A percentile compares a stretch with the other conserved stretches of the same genome.
These are phyloP conservation scores for Xylaria arbuscula DNA, from an alignment of 2,329 filamentous ascomycete species.

Conservation along the genomic window DNA sequence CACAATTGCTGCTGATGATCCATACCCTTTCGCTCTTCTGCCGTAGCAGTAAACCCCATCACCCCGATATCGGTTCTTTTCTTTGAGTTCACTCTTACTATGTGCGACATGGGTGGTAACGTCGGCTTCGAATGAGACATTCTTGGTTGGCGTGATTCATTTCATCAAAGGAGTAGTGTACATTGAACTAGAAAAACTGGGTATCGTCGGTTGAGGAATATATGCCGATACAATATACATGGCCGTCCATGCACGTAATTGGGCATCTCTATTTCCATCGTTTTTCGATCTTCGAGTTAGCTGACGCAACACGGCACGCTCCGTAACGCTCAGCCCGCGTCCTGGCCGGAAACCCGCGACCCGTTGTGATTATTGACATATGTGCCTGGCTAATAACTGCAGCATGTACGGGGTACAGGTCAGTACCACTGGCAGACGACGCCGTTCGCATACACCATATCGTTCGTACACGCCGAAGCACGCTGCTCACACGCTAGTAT, in stretches of 20 bases:
- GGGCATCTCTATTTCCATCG: constrained; percentile 5
- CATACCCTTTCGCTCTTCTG: constrained; percentile 5
- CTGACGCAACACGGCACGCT: constrained; percentile 16
- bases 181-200: background rate
- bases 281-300: constrained; percentile 5
- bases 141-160: constrained; percentile 19
- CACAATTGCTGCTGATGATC: constrained; percentile 6
- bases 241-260: constrained; percentile 21
- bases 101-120: background rate
- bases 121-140: constrained; percentile 1
- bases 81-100: background rate
- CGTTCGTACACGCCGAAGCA: constrained; percentile 12
- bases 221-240: background rate
- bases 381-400: constrained; percentile 29
- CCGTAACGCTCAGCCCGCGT: constrained; percentile 10
- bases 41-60: background rate
- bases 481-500: constrained; percentile 11
- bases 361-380: constrained; percentile 24
- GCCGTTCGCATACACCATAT: constrained; percentile 25
- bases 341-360: constrained; percentile 10
- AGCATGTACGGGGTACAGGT: constrained; percentile 31
- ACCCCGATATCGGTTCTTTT: background rate
- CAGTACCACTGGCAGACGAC: constrained; percentile 16
- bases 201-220: background rate
- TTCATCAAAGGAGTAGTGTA: background rate